These are phyloP conservation scores for Neocatenulostroma microsporum DNA, from an alignment of 2,329 filamentous ascomycete genomes.

Conservation along the genomic window DNA sequence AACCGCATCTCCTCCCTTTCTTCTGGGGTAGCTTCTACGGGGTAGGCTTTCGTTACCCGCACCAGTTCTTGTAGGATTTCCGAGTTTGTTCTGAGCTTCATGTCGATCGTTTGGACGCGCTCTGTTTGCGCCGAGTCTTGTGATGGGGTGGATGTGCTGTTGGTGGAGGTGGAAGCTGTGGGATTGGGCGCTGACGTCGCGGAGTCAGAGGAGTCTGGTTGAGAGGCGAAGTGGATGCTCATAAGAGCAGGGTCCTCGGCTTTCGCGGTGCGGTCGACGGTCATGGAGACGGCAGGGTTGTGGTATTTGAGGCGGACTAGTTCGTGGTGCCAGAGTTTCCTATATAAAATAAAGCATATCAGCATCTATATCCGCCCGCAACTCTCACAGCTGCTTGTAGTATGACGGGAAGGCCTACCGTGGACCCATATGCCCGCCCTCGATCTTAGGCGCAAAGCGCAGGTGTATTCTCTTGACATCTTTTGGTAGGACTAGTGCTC, in stretches of 20 bases:
- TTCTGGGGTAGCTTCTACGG: slow-evolving; percentile 50
- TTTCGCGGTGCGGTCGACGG: slow-evolving; percentile 60
- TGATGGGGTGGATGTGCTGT: not conserved
- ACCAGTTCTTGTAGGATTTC: slow-evolving; percentile 59
- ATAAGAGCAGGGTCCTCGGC: slow-evolving; percentile 52
- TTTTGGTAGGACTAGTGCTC: slow-evolving; percentile 70
- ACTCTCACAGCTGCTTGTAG: too few species aligned
- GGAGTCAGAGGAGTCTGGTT: slow-evolving; percentile 20
- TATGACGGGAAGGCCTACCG: slow-evolving; percentile 44
- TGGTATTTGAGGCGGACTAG: slow-evolving; percentile 87
- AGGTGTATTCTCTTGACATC: slow-evolving; percentile 68
- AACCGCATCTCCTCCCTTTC: slow-evolving; percentile 53
- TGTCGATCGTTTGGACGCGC: slow-evolving; percentile 41
- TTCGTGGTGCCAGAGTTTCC: slow-evolving; percentile 80
- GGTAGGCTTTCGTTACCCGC: slow-evolving; percentile 52
- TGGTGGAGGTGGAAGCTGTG: slow-evolving; percentile 24
- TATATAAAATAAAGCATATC: slow-evolving; percentile 32
- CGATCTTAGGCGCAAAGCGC: slow-evolving; percentile 56
- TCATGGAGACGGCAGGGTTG: slow-evolving; percentile 79
- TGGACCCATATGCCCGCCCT: slow-evolving; percentile 63
- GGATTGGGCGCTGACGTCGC: slow-evolving; percentile 17
- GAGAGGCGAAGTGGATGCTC: slow-evolving; percentile 52
- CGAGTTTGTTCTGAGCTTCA: slow-evolving; percentile 54
- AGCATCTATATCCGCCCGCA: not conserved
- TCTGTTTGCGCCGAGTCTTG: slow-evolving; percentile 28